phyloP scores from a whole-genome alignment of 208 protist species.

The Leishmania amazonensis region DNA sequence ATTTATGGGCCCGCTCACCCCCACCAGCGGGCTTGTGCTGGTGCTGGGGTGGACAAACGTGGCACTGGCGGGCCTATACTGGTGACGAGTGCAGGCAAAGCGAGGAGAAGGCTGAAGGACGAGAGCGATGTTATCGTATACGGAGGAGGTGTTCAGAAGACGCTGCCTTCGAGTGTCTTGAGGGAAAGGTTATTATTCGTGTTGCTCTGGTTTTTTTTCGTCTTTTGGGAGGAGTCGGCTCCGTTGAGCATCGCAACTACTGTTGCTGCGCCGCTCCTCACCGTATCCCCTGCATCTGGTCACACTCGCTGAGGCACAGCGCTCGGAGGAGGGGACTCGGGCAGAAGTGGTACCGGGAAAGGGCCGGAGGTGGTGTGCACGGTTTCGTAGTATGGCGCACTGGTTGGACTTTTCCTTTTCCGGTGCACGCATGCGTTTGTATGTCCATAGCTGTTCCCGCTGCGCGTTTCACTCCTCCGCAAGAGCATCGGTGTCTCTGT shows the following conservation, averaged over 20 bases:
- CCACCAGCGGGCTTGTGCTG: slow-evolving; percentile 66
- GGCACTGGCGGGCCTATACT: slow-evolving; percentile 53
- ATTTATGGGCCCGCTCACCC: slow-evolving; percentile 62
- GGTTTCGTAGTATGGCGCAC: not conserved
- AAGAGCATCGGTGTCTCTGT: not conserved
- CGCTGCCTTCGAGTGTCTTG: not conserved
- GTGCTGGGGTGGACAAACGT: slow-evolving; percentile 67
- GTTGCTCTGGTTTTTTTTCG: not conserved
- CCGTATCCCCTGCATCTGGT: not conserved
- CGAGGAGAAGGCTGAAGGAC: not conserved
- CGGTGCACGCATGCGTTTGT: not conserved
- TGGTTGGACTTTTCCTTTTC: not conserved
- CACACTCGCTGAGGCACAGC: not conserved
- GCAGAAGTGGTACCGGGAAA: not conserved
- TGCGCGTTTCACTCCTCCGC: not conserved
- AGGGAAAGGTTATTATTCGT: not conserved
- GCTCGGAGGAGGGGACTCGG: not conserved
- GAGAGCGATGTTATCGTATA: not conserved
- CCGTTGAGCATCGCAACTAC: not conserved
- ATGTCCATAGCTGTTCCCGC: not conserved
- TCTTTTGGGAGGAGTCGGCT: not conserved
- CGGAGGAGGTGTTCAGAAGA: not conserved
- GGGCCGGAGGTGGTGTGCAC: not conserved
- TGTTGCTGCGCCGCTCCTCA: not conserved
- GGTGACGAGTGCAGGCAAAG: slow-evolving; percentile 15